Percentiles rank a stretch among this genome's conserved stretches.
Conservation (phyloP, 805 yeast species). For the Cyberlindnera xylosilytica region DNA sequence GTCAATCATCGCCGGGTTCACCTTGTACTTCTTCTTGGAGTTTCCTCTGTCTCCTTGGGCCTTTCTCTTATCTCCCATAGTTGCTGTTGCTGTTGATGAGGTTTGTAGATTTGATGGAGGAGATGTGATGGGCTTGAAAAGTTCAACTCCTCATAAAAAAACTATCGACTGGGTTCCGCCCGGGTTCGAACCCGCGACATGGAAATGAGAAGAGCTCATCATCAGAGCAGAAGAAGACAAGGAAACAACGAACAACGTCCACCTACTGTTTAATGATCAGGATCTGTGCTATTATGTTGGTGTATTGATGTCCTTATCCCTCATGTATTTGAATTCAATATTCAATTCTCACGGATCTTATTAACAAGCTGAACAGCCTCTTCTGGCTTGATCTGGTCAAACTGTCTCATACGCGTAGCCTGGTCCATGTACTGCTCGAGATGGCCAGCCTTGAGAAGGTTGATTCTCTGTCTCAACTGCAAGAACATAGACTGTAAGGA, state of each 20-base stretch:
- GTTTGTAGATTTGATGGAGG: too few relatives aligned
- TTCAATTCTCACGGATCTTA: slow-evolving; percentile 36
- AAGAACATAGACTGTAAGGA: slow-evolving; percentile 71
- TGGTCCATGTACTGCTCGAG: slow-evolving; percentile 61
- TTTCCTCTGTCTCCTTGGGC: slow-evolving; percentile 6
- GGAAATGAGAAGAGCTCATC: too few relatives aligned
- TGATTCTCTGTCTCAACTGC: slow-evolving; percentile 77
- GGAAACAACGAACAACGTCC: too few relatives aligned
- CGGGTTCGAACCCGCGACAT: too few relatives aligned
- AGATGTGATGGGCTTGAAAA: too few relatives aligned
- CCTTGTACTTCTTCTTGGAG: slow-evolving; percentile 35
- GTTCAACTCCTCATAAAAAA: too few relatives aligned
- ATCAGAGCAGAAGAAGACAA: too few relatives aligned
- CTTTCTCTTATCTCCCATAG: slow-evolving; percentile 23
- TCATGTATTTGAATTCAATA: too few relatives aligned
- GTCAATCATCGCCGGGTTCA: slow-evolving; percentile 55
- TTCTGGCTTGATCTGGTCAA: slow-evolving; percentile 70
- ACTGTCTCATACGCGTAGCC: slow-evolving; percentile 56
- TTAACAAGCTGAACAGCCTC: slow-evolving; percentile 60
- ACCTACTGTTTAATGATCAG: too few relatives aligned
- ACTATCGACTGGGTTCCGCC: too few relatives aligned
- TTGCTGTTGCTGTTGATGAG: neutral
- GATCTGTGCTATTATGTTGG: too few relatives aligned
- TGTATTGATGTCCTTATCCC: too few relatives aligned
- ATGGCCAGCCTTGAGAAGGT: slow-evolving; percentile 61